Percentiles rank a stretch among this genome's conserved stretches.
phyloP scores from a whole-genome alignment of 257 asterid species.

The Ligustrum vulgare region DNA sequence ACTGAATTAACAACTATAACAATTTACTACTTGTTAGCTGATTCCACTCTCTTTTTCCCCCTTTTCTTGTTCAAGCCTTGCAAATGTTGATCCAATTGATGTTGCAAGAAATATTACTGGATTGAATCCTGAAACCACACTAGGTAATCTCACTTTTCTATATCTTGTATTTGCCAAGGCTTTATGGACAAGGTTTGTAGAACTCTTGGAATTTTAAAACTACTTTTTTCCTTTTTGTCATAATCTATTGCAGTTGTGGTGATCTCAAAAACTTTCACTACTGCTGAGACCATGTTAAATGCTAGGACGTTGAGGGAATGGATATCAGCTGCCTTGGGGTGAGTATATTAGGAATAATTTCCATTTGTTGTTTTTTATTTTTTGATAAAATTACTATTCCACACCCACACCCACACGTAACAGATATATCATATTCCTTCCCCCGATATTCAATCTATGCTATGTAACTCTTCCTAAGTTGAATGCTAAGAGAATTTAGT shows the following conservation, averaged over 20 bases:
- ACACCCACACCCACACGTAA: too few species aligned
- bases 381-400: background rate
- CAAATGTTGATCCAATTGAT: conserved; percentile 98
- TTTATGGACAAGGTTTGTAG: conserved; percentile 9
- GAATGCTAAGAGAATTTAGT: too few species aligned
- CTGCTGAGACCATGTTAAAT: conserved; percentile 98
- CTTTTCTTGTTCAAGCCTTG: conserved; percentile 64
- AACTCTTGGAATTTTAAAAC: conserved; percentile 5
- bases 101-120: conserved; percentile 80
- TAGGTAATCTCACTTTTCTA: conserved; percentile 51
- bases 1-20: conserved; percentile 8
- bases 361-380: background rate
- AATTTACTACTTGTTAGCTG: conserved; percentile 14
- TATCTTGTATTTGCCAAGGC: conserved; percentile 9
- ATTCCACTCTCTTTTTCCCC: conserved; percentile 12
- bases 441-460: background rate
- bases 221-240: conserved; percentile 19
- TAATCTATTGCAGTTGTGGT: conserved; percentile 70
- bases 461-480: background rate
- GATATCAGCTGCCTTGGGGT: conserved; percentile 95
- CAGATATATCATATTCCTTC: conserved; percentile 8
- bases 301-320: conserved; percentile 97
- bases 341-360: conserved; percentile 27
- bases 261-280: conserved; percentile 96
- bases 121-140: conserved; percentile 92